Percentiles rank a stretch among this genome's conserved stretches.
These are phyloP conservation scores for Thelonectria blattea DNA, from an alignment of 2,329 filamentous ascomycete species.

Conservation along the genomic window DNA sequence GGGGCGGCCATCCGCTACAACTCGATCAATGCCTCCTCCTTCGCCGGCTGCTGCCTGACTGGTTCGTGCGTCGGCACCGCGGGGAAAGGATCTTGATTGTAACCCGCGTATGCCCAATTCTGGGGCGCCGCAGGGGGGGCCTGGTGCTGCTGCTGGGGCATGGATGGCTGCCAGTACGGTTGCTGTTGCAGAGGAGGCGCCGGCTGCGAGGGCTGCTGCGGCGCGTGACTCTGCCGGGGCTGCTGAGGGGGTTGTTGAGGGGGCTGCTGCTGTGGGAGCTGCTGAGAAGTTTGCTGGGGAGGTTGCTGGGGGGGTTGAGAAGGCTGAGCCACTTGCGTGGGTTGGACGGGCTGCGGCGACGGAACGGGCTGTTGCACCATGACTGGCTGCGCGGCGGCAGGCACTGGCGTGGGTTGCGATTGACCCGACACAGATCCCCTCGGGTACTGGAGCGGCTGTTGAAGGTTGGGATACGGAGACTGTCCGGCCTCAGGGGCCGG, in stretches of 20 bases:
- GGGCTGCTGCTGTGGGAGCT: too few species aligned
- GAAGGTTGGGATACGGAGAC: constrained; percentile 61
- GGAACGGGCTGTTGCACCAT: constrained; percentile 31
- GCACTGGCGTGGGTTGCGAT: constrained; percentile 42
- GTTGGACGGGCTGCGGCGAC: constrained; percentile 37
- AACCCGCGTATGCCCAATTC: constrained; percentile 55
- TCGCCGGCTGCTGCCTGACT: constrained; percentile 48
- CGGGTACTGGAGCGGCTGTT: constrained; percentile 53
- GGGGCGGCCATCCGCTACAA: constrained; percentile 56
- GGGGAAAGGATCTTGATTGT: constrained; percentile 68
- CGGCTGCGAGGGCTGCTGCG: constrained; percentile 44
- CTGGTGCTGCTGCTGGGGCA: constrained; percentile 42
- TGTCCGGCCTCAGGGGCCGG: constrained; percentile 49
- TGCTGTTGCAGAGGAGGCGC: constrained; percentile 42
- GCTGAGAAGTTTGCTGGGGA: constrained; percentile 8
- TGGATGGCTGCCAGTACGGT: constrained; percentile 45
- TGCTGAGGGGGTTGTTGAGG: constrained; percentile 15
- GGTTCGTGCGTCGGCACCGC: constrained; percentile 58
- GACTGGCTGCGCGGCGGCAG: constrained; percentile 36
- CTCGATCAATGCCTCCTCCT: constrained; percentile 83
- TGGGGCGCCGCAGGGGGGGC: constrained; percentile 45
- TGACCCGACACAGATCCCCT: constrained; percentile 49
- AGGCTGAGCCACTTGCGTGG: constrained; percentile 26
- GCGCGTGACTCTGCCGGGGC: constrained; percentile 32
- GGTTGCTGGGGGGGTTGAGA: constrained; percentile 39